phyloP scores from a whole-genome alignment of 352 stramenopile genomes.

The Hyaloperonospora arabidopsidis region DNA sequence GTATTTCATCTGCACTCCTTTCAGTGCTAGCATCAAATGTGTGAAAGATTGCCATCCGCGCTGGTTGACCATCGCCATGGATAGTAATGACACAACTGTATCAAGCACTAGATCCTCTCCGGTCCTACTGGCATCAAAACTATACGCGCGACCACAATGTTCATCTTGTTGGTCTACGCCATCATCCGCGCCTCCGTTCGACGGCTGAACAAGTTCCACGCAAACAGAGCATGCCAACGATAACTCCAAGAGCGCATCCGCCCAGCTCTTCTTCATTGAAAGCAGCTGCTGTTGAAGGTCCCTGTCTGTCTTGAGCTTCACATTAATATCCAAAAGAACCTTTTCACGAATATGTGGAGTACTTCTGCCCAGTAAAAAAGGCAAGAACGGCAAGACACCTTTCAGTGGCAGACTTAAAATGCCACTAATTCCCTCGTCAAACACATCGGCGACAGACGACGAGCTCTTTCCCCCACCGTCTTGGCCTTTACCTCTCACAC shows the following conservation, averaged over 20 bases:
- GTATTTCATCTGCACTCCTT: slow-evolving; percentile 62
- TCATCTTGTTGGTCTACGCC: slow-evolving; percentile 3
- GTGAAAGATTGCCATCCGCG: slow-evolving; percentile 59
- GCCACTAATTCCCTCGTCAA: slow-evolving; percentile 49
- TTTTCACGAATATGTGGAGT: slow-evolving; percentile 56
- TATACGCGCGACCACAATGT: slow-evolving; percentile 38
- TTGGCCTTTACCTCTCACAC: slow-evolving; percentile 5
- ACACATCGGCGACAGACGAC: slow-evolving; percentile 36
- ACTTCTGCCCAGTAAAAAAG: slow-evolving; percentile 47
- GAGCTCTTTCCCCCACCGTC: slow-evolving; percentile 3
- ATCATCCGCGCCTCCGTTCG: slow-evolving; percentile 3
- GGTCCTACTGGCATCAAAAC: slow-evolving; percentile 59
- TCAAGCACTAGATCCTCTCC: slow-evolving; percentile 78
- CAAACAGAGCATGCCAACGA: slow-evolving; percentile 51
- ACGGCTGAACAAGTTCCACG: slow-evolving; percentile 5
- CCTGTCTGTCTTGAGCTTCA: slow-evolving; percentile 78
- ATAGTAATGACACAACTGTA: slow-evolving; percentile 75
- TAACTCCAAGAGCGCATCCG: slow-evolving; percentile 64
- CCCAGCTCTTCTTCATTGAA: slow-evolving; percentile 65
- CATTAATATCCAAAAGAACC: slow-evolving; percentile 83
- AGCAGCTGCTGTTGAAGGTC: slow-evolving; percentile 64
- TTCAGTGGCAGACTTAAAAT: slow-evolving; percentile 59
- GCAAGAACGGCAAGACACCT: slow-evolving; percentile 66
- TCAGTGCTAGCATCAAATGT: slow-evolving; percentile 55
- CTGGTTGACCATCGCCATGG: slow-evolving; percentile 53